phyloP scores from a whole-genome alignment of 768 basidiomycete species.

The Mycena rebaudengoi region DNA sequence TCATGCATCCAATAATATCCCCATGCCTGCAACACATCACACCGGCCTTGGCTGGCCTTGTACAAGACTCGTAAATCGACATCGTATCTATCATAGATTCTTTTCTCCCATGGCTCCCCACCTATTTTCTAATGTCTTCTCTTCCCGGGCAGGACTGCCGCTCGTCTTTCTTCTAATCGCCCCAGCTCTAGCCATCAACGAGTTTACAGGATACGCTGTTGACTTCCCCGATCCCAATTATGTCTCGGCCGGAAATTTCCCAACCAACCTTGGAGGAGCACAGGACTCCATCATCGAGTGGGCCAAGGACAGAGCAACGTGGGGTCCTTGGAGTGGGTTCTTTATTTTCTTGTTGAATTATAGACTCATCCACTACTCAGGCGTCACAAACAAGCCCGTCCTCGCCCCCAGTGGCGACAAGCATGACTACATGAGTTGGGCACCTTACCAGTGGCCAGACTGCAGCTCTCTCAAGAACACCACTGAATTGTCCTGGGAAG shows the following conservation, averaged over 20 bases:
- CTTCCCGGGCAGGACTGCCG: too few relatives aligned
- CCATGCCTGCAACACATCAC: too few relatives aligned
- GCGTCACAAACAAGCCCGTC: constrained; percentile 57
- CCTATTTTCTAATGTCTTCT: too few relatives aligned
- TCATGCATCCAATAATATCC: too few relatives aligned
- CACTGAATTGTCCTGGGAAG: constrained; percentile 58
- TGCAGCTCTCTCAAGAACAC: constrained; percentile 66
- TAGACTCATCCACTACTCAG: constrained; percentile 38
- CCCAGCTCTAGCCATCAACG: constrained; percentile 6
- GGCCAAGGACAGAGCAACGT: constrained; percentile 51
- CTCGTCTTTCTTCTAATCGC: background rate
- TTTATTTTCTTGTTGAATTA: background rate
- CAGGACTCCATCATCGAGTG: constrained; percentile 55
- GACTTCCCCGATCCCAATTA: constrained; percentile 63
- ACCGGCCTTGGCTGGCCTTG: too few relatives aligned
- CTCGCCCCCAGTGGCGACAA: constrained; percentile 61
- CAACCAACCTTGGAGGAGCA: constrained; percentile 49
- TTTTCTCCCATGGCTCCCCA: too few relatives aligned
- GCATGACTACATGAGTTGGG: constrained; percentile 76
- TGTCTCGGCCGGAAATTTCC: constrained; percentile 51
- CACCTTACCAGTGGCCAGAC: constrained; percentile 75
- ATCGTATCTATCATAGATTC: too few relatives aligned
- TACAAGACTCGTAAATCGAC: too few relatives aligned
- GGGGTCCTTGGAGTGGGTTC: constrained; percentile 64
- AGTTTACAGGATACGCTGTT: constrained; percentile 50